Base-by-base conservation (phyloP, 805 yeast species). In the Wickerhamiella spandovensis region DNA sequence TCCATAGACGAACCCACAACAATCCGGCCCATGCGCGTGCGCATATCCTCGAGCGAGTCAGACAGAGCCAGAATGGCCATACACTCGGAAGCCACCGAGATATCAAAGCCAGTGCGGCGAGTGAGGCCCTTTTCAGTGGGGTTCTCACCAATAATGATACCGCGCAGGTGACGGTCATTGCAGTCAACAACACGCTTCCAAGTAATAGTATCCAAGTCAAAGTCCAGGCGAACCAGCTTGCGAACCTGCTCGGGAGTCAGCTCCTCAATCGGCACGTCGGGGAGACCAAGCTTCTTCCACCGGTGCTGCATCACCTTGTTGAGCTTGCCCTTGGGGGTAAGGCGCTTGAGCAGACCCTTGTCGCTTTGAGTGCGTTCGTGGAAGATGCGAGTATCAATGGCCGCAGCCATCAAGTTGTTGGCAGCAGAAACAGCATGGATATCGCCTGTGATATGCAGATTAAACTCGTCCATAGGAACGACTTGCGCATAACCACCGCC, bases 401-500 rank as follows among this genome's bases (percentile, higher is more conserved):
- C 97, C 45, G 97, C 97, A 53, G 96, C 95, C 55, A 90, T 74
- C 62, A 90, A 72, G 72, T 90, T 90, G 63, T 86, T 89, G 22
- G 97, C 97, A 53, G 89, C 89, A 47, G 89, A 79, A 51, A 90
- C 88, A 38, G 97, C 97, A 70, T 90, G 97, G 58, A 90, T 90
- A 66, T 90, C 98, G 65, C 97, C 97, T 46, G 97, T 90, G 58
- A 90, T 74, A 68, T 90, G 97, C 85, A 90, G 81, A 72, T 92
- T 90, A 75, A 90, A 90, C 71, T 90, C 97, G 66, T 90, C 97
- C 97, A 90, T 92, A 46, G 98, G 98, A 61, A 90, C 87, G 43
- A 90, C 97, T 71, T 90, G 97, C 2, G 97, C 76, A 67, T 88
- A 90, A 43, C 97, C 97, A 66, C 97, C 98, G 62, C 98, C 98